phyloP scores from a whole-genome alignment of 2,329 filamentous ascomycete genomes.

The Phialophora expanda region DNA sequence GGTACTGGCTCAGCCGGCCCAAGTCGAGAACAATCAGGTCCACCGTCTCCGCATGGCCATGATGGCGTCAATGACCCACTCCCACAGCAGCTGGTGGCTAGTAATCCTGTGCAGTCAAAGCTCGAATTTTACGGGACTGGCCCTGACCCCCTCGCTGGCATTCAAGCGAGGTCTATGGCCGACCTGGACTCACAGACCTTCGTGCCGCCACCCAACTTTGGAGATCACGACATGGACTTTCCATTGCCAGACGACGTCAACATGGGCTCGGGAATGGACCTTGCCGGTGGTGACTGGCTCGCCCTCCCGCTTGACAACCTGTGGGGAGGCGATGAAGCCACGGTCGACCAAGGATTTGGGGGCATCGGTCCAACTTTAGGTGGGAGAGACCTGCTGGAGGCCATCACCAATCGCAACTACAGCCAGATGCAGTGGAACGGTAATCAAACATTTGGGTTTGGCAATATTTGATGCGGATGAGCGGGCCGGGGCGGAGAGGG shows the following conservation, averaged over 20 bases:
- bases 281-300: conserved; percentile 58
- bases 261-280: conserved; percentile 35
- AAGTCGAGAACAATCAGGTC: conserved; percentile 47
- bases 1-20: conserved; percentile 41
- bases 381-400: conserved; percentile 57
- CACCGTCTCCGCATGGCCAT: conserved; percentile 27
- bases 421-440: conserved; percentile 33
- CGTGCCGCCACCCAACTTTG: conserved; percentile 38
- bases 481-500: neutral
- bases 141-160: conserved; percentile 37
- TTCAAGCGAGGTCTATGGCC: conserved; percentile 38
- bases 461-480: conserved; percentile 16
- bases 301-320: conserved; percentile 66
- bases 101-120: conserved; percentile 20
- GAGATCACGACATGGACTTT: conserved; percentile 38
- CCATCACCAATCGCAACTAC: conserved; percentile 42
- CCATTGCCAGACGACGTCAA: conserved; percentile 25
- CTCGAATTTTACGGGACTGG: conserved; percentile 18
- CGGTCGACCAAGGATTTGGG: conserved; percentile 60
- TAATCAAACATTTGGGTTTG: conserved; percentile 26
- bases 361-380: conserved; percentile 67
- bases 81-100: conserved; percentile 20
- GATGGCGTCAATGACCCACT: conserved; percentile 33
- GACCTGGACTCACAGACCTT: conserved; percentile 39
- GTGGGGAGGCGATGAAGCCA: conserved; percentile 54